A percentile compares a stretch with the other conserved stretches of the same genome.
These are phyloP conservation scores for Ilex paraguariensis DNA, from an alignment of 305 asterid genomes.

Conservation along the genomic window DNA sequence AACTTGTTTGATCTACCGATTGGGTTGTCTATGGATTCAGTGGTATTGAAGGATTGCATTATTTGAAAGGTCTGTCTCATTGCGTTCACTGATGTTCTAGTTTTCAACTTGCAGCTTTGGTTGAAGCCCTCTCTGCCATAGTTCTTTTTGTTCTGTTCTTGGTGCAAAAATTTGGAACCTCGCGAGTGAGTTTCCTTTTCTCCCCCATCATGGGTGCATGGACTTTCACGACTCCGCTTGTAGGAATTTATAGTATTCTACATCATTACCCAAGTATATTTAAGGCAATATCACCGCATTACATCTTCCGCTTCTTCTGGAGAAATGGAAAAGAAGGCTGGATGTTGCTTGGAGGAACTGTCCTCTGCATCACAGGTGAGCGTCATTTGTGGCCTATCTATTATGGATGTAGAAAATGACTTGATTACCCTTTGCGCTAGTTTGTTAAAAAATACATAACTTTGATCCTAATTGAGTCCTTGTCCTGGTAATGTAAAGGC, in stretches of 20 bases:
- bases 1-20: no score
- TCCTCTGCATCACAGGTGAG: slow-evolving; percentile 47
- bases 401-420: neutral
- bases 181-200: slow-evolving; percentile 43
- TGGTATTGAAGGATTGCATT: neutral
- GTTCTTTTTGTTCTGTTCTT: slow-evolving; percentile 35
- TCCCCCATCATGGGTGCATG: slow-evolving; percentile 48
- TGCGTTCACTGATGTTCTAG: slow-evolving; percentile 4
- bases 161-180: slow-evolving; percentile 43
- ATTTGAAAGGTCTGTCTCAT: neutral
- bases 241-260: slow-evolving; percentile 37
- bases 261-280: slow-evolving; percentile 37
- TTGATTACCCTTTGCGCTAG: neutral
- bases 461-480: neutral
- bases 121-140: slow-evolving; percentile 36
- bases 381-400: neutral
- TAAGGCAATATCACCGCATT: slow-evolving; percentile 45
- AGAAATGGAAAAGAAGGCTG: slow-evolving; percentile 45
- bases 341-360: slow-evolving; percentile 36
- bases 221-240: slow-evolving; percentile 39
- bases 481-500: no score
- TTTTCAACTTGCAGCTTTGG: slow-evolving; percentile 32
- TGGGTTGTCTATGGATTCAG: no score
- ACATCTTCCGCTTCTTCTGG: slow-evolving; percentile 26
- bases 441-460: neutral